Base-by-base conservation (phyloP, 176 grass and related monocot species). In the Melocanna baccifera region DNA sequence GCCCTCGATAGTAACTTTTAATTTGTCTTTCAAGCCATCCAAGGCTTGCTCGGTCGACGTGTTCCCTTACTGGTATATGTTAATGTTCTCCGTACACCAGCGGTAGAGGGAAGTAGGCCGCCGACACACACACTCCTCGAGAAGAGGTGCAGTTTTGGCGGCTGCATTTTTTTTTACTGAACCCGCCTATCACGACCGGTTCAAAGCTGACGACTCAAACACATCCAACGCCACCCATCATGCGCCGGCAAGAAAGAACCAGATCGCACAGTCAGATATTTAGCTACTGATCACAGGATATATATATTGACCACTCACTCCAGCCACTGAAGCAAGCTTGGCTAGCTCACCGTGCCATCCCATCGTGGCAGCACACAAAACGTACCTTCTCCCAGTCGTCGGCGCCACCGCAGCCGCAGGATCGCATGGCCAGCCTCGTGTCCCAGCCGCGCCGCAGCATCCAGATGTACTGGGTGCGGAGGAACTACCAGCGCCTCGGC, bases 401-500 rank as follows among this genome's bases (percentile, higher is more conserved):
- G 29, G 1, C 28, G 20, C 56, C 75, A 18, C 18, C 9, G n/a
- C 75, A 3, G 16, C 48, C 4, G 9, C 29, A 19, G 29, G 73
- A 70, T 22, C 67, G 1, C 73, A 93, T 93, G 91, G 91, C 86
- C 16, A 51, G 83, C 73, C 82, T 91, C 26, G 81, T 81, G 20
- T 84, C 86, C 65, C 73, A 75, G 67, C 73, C 84, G 46, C 71
- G 78, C 15, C 79, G 45, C 18, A 91, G 81, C 82, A 62, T 91
- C 61, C 82, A 93, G 86, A 75, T 73, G 50, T 88, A 91, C 82
- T 91, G 91, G 91, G 36, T 62, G 32, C 51, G 58, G 36, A 39
- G 92, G 50, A 88, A 50, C 79, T 94, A 91, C 88, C 86, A 61
- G 73, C 86, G 88, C n/a, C 72, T 91, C 5, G 59, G 76, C 62